phyloP scores from a whole-genome alignment of 169 alveolate species.

The Neospora caninum region DNA sequence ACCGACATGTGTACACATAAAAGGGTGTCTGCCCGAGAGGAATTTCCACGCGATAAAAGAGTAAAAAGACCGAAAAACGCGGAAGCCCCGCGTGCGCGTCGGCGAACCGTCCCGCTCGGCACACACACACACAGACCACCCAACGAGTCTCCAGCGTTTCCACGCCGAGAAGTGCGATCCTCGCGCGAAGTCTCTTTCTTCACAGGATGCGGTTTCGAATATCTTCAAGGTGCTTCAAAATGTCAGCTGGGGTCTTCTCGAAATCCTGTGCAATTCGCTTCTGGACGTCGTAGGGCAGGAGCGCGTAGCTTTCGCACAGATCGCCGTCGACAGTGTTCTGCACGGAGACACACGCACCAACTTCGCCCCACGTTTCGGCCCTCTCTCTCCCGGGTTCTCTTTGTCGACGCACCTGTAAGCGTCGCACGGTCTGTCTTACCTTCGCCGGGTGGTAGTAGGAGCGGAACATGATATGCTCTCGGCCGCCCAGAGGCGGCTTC shows the following conservation, averaged over 20 bases:
- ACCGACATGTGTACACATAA: too few species aligned
- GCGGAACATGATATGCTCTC: slow-evolving; percentile 89
- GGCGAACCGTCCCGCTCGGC: too few species aligned
- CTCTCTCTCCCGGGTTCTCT: too few species aligned
- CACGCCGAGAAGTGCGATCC: background rate
- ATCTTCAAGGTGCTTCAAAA: slow-evolving; percentile 94
- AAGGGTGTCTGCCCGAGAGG: too few species aligned
- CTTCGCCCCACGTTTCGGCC: too few species aligned
- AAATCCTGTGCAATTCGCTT: slow-evolving; percentile 90
- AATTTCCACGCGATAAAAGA: too few species aligned
- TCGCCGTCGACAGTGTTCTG: slow-evolving; percentile 95
- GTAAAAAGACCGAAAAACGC: too few species aligned
- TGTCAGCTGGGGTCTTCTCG: slow-evolving; percentile 92
- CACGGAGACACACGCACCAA: too few species aligned
- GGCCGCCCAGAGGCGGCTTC: slow-evolving; percentile 92
- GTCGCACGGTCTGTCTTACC: background rate
- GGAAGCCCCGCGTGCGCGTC: too few species aligned
- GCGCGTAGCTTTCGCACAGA: slow-evolving; percentile 92
- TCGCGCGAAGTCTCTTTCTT: too few species aligned
- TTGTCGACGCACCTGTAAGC: too few species aligned
- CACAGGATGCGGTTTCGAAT: slow-evolving; percentile 92
- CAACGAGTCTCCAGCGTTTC: background rate
- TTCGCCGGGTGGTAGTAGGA: slow-evolving; percentile 87
- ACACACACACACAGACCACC: too few species aligned
- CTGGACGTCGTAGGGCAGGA: slow-evolving; percentile 85